Evolutionary conservation across 208 protist species (phyloP).

Genomic region (Blechomonas ayalai): DNA sequence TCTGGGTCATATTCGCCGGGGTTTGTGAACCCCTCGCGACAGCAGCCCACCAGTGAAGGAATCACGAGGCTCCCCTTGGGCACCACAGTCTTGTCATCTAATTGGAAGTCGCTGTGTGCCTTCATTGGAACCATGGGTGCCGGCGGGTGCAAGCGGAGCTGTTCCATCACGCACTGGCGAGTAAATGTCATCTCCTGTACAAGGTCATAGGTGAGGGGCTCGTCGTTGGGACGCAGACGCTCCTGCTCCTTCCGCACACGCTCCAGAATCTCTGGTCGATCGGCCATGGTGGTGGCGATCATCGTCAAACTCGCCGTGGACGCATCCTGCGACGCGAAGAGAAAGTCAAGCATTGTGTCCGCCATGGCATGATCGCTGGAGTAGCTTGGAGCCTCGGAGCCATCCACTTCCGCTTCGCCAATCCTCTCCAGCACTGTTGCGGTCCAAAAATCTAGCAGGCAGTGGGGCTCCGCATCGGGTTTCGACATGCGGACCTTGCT

Average conservation of each 20-base stretch:
- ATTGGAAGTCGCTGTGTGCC: conserved; percentile 64
- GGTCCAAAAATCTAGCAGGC: conserved; percentile 91
- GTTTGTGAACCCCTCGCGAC: conserved; percentile 86
- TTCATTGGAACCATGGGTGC: conserved; percentile 83
- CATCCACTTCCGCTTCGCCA: conserved; percentile 63
- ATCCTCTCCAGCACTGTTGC: conserved; percentile 59
- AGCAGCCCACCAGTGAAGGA: conserved; percentile 86
- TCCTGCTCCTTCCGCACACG: conserved; percentile 85
- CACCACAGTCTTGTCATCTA: conserved; percentile 74
- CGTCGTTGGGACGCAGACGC: conserved; percentile 66
- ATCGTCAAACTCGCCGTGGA: conserved; percentile 82
- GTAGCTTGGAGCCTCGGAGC: conserved; percentile 58
- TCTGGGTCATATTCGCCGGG: conserved; percentile 91
- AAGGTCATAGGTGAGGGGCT: conserved; percentile 74
- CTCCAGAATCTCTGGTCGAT: conserved; percentile 84
- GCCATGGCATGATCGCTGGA: conserved; percentile 82
- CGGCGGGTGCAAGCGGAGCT: conserved; percentile 67
- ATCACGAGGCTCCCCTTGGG: conserved; percentile 90
- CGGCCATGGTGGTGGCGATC: conserved; percentile 81
- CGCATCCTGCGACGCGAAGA: conserved; percentile 91
- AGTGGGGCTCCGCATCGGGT: conserved; percentile 70
- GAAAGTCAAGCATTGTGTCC: conserved; percentile 88
- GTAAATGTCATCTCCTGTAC: conserved; percentile 88
- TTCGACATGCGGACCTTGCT: conserved; percentile 70
- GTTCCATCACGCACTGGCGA: conserved; percentile 78